Base-by-base conservation (phyloP, 2,329 filamentous ascomycete species). In the Dactylella cylindrospora region DNA sequence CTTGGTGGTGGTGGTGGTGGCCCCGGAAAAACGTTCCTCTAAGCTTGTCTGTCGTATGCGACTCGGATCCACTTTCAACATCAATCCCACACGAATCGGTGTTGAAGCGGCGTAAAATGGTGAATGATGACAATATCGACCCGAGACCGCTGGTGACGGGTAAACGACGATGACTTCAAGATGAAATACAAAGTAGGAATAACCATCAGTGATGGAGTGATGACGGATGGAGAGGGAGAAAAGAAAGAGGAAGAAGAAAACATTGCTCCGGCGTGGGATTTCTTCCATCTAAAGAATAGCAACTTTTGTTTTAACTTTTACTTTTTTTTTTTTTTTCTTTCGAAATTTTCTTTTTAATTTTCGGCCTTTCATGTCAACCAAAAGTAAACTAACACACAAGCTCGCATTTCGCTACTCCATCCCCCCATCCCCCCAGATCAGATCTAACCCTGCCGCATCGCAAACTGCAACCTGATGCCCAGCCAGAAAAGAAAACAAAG, bases 371-470 rank as follows among this genome's bases (percentile, higher is more conserved):
- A n/a, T n/a, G n/a, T n/a, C n/a, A n/a, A n/a, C n/a, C n/a, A n/a
- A n/a, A n/a, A n/a, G n/a, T n/a, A n/a, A n/a, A n/a, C n/a, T n/a
- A n/a, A n/a, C n/a, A n/a, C n/a, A n/a, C n/a, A n/a, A n/a, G 28
- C 49, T 49, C 44, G 32, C 47, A 43, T 41, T 49, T 50, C 36
- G 43, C 44, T 17, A 50, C 44, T 38, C 26, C 38, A 32, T n/a
- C 32, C 39, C 35, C 46, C 36, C 50, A 53, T 49, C 47, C 33
- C 43, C 26, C 36, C 19, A 7, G 38, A n/a, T n/a, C n/a, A n/a
- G n/a, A n/a, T n/a, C n/a, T n/a, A n/a, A n/a, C n/a, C 29, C 38
- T 53, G 57, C 57, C 49, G 57, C 57, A 62, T 62, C 49, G 38
- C 36, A 54, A 47, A 50, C 32, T 54, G 39, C 20, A 36, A 53